Base-by-base conservation (phyloP, 2,329 filamentous ascomycete genomes). In the Ceratocystis cubensis region DNA sequence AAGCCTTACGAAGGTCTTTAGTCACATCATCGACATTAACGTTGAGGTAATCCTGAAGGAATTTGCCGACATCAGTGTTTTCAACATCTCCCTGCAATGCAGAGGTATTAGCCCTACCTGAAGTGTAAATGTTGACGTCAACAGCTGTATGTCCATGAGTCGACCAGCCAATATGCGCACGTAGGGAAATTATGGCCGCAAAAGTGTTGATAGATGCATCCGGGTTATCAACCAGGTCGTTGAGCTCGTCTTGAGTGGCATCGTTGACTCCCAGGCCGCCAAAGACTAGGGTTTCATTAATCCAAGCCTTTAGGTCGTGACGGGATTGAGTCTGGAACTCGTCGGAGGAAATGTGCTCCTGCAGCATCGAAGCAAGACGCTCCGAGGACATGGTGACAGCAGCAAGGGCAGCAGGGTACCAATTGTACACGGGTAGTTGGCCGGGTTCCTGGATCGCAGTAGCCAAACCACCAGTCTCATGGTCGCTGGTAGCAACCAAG, bases 41-140 rank as follows among this genome's bases (percentile, higher is more conserved):
- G 62, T 83, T 83, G 0, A 99, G 82, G 72, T 94, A 99, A 7
- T 85, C 78, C 6, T 84, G 79, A 67, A 99, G 76, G 75, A 96
- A 99, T 57, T 82, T 79, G 44, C 94, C 94, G 0, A 99, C 82
- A 30, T 97, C 91, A 0, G 87, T 97, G 74, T 99, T 99, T 79
- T 99, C 94, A 65, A 95, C 87, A 74, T 97, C 97, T 6, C 93
- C 93, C 2, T 84, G 78, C 5, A 96, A 80, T 15, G 81, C 79
- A 56, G 83, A 81, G 0, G 86, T 83, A 46, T 83, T 80, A 0
- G 83, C 80, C 2, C 89, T 86, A 59, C 81, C 80, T 0, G 88
- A 92, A 64, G 89, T 88, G 77, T 97, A 99, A 70, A 99, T 90
- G 75, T 99, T 99, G 62, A 99, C 94, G 74, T 99, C 94, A 6